Conservation (phyloP, 495 filamentous ascomycete species). For the Aspergillus nanangensis region DNA sequence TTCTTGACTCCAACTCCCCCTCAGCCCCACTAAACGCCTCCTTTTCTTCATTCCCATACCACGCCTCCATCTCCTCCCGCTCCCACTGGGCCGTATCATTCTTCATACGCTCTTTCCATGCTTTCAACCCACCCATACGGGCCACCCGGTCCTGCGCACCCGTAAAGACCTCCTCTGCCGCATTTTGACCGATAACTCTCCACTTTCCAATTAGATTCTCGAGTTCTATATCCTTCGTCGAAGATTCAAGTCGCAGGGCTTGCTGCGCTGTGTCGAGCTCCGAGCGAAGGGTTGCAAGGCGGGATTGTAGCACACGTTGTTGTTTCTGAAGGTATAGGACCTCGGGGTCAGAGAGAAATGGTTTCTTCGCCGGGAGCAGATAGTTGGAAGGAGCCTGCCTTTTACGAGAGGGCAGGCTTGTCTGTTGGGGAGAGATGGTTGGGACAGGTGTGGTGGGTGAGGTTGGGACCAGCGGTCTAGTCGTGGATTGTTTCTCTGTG, state of each 20-base stretch:
- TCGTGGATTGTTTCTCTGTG: neutral
- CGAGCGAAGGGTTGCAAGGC: slow-evolving; percentile 25
- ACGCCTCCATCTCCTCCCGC: slow-evolving; percentile 22
- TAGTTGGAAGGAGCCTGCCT: slow-evolving; percentile 5
- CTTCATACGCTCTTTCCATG: slow-evolving; percentile 46
- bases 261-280: slow-evolving; percentile 47
- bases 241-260: slow-evolving; percentile 45
- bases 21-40: slow-evolving; percentile 19
- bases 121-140: slow-evolving; percentile 54
- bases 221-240: slow-evolving; percentile 43
- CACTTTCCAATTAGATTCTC: slow-evolving; percentile 44
- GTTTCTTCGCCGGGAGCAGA: slow-evolving; percentile 7
- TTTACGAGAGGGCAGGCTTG: slow-evolving; percentile 4
- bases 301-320: slow-evolving; percentile 25
- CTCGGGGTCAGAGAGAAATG: slow-evolving; percentile 14
- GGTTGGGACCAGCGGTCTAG: neutral
- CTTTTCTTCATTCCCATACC: slow-evolving; percentile 10
- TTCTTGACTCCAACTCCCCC: slow-evolving; percentile 19
- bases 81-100: slow-evolving; percentile 30
- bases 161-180: slow-evolving; percentile 48
- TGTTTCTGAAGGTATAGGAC: slow-evolving; percentile 11
- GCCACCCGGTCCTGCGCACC: slow-evolving; percentile 37
- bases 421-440: slow-evolving; percentile 1
- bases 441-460: neutral
- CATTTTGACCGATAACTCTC: slow-evolving; percentile 40